Base-by-base conservation (phyloP, 108 stramenopile genomes). In the Fragilariopsis cylindrus region DNA sequence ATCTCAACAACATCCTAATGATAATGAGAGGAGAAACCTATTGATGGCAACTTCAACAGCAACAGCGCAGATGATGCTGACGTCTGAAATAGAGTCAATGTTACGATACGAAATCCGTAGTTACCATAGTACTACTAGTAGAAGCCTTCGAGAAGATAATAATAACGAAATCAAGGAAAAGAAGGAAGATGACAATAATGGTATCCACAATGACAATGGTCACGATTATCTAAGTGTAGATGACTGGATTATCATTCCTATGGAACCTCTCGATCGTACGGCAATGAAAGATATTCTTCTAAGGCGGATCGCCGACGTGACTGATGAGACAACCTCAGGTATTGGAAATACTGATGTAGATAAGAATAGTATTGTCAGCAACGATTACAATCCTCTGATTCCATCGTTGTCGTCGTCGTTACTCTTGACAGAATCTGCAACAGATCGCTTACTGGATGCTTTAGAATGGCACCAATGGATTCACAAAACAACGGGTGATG, bases 381-480 rank as follows among this genome's bases (percentile, higher is more conserved):
- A 48, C 70, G 41, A 48, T 43, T n/a, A 70, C 54, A 60, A 52
- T 52, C 58, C 9, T 12, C 21, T 50, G 12, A 57, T 4, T 41
- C 56, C 46, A 60, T 48, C 8, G 18, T 65, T 4, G 52, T 53
- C 52, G 52, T 53, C 52, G 52, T n/a, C 12, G 52, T 53, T 53
- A 53, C 65, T 48, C 16, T 41, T 65, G 19, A 65, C 65, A 42
- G 5, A 16, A 5, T 45, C 43, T 0, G 41, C 65, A 18, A 18
- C 65, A 12, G 65, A 45, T 3, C 13, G 15, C 65, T 47, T 65
- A 13, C 19, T 65, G 43, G 65, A 78, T 58, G n/a, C 50, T 13
- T 18, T 78, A 48, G 77, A 78, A 50, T 78, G 71, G 77, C 53
- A 72, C 56, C 63, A 60, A 66, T 78, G 77, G 77, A 72, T 78